Base-by-base conservation (phyloP, 257 asterid species). In the Euphrasia confusa region DNA sequence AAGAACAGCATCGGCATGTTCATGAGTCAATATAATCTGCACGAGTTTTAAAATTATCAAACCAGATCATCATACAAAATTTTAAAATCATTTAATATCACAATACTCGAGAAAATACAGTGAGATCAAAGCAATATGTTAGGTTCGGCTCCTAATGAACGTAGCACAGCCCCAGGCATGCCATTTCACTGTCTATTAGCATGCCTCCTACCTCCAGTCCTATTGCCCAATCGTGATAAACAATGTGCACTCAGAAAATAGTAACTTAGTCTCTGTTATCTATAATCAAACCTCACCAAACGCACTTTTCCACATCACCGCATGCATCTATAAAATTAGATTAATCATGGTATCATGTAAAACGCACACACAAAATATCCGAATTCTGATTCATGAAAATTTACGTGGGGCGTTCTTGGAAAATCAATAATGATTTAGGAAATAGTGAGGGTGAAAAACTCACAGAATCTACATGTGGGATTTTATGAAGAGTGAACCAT, bases 1-100 rank as follows among this genome's bases (percentile, higher is more conserved):
- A 71, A 93, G 97, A 81, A 84, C 84, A 52, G 99, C 97, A 73
- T 89, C 99, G 78, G 99, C 97, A 77, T 93, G 99, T 76, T 89
- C 97, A 76, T 93, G 99, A 67, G 99, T 86, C 78, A 93, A 79
- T 77, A 93, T 73, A 68, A 93, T 82, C 99, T 89, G 93, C 63
- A 67, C 32, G 73, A 60, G 58, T 60, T 58, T 69, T 21, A 68
- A 74, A 50, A 68, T 24, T 48, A 60, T 64, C 42, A 47, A 59
- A 54, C 44, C 42, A 53, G 54, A 64, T 69, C 8, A 62, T 18
- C 63, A 30, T 14, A 37, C 11, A 52, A 9, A 9, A 0, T 40
- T 40, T 40, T 40, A 9, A 8, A 8, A 8, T 44, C 47, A 40
- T 39, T 14, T 27, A 11, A 35, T 15, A 60, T 48, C 56, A 55